Base-by-base conservation (phyloP, 1,139 yeast species). In the Martiniozyma asiatica region DNA sequence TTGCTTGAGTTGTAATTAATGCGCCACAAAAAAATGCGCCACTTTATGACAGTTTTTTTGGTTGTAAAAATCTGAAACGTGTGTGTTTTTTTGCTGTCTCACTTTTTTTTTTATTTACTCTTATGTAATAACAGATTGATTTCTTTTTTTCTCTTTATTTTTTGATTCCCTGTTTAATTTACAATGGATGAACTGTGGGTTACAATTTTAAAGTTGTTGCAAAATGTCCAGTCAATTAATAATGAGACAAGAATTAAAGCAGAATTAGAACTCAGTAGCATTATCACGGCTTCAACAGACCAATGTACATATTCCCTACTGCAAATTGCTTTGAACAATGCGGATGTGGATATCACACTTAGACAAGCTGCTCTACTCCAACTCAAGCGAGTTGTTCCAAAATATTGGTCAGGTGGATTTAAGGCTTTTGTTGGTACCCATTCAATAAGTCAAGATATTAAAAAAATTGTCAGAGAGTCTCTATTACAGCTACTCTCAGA, bases 401-500 rank as follows among this genome's bases (percentile, higher is more conserved):
- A 65, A 41, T 73, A 67, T 44, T 87, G 98, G 98, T 74, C 89
- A 16, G 68, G 87, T 16, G 94, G 81, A 0, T 85, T 85, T 50
- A 76, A 71, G 29, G 74, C 84, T 10, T 87, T 73, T 47, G 51
- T 62, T 11, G 94, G 93, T 0, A 77, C 75, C 1, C 21, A 20
- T 11, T 44, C 62, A 3, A 53, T 84, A 8, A 51, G 58, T 11
- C 72, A 64, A 35, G 68, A 65, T 0, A 57, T 64, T 22, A 80
- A 81, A 44, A 53, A 48, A 8, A 41, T 42, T 8, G 58, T 73
- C 8, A 63, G 94, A 34, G 42, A 56, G 1, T 52, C 57, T 2
- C 58, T 85, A 32, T 42, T 87, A 30, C 42, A 52, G 8, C 50
- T 81, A 24, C 64, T 78, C n/a, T 50, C 64, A 7, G 62, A 68